Evolutionary conservation across 805 yeast genomes (phyloP).

Genomic region (Kluyveromyces wickerhamii): DNA sequence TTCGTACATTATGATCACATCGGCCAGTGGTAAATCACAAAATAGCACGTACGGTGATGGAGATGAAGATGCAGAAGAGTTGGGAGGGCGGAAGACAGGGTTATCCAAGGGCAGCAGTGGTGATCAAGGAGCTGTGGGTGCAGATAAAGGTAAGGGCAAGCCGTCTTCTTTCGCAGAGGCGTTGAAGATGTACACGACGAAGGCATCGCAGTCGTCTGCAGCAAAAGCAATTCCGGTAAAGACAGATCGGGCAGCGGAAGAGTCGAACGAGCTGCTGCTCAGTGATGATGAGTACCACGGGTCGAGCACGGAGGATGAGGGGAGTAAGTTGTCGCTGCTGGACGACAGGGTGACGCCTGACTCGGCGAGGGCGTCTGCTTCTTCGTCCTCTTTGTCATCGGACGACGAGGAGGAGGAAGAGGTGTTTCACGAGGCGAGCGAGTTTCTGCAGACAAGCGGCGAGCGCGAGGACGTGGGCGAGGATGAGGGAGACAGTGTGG

Average conservation of each 20-base stretch:
- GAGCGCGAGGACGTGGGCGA: constrained; percentile 26
- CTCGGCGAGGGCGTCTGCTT: not conserved
- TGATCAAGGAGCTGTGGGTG: not conserved
- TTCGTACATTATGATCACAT: constrained; percentile 39
- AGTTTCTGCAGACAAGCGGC: constrained; percentile 17
- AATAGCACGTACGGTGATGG: not conserved
- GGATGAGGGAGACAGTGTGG: constrained; percentile 28
- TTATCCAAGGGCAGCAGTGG: constrained; percentile 5
- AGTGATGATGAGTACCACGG: constrained; percentile 6
- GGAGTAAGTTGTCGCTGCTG: not conserved
- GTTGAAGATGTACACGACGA: constrained; percentile 30
- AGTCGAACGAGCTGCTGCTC: constrained; percentile 2
- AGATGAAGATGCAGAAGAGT: not conserved
- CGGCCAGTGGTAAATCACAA: constrained; percentile 7
- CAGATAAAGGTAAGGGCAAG: constrained; percentile 41
- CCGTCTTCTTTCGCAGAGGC: constrained; percentile 44
- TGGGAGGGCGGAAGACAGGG: constrained; percentile 3
- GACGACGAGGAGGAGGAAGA: constrained; percentile 10
- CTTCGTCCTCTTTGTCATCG: not conserved
- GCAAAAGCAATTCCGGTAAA: no score
- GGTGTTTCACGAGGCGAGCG: constrained; percentile 20
- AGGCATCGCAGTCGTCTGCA: no score
- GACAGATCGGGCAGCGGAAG: no score
- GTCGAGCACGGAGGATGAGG: constrained; percentile 2
- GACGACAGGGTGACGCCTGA: not conserved